Percentiles rank a stretch among this genome's conserved stretches.
phyloP scores from a whole-genome alignment of 345 rosid species.

The Rhizophora mangle region DNA sequence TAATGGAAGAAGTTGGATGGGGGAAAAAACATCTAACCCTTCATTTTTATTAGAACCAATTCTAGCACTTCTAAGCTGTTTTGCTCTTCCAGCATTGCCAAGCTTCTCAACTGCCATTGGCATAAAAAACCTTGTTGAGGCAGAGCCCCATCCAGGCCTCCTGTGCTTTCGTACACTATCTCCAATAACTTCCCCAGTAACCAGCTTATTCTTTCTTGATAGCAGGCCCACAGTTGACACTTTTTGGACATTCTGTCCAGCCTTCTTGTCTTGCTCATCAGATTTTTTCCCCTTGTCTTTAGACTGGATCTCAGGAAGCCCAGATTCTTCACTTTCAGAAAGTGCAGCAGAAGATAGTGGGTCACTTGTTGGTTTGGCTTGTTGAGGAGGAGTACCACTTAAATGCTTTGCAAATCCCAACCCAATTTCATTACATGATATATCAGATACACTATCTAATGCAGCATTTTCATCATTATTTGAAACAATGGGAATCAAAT shows the following conservation, averaged over 20 bases:
- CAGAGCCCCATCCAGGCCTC: constrained; percentile 64
- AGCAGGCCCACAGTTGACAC: constrained; percentile 47
- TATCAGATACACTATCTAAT: constrained; percentile 63
- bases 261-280: constrained; percentile 77
- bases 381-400: constrained; percentile 68
- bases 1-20: constrained; percentile 10
- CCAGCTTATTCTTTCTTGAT: constrained; percentile 74
- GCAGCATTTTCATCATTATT: constrained; percentile 60
- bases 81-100: constrained; percentile 70
- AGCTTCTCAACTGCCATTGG: constrained; percentile 57
- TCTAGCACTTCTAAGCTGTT: constrained; percentile 79
- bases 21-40: constrained; percentile 48
- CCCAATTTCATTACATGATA: constrained; percentile 58
- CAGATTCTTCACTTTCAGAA: constrained; percentile 95
- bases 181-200: constrained; percentile 60
- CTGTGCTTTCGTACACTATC: constrained; percentile 80
- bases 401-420: constrained; percentile 59
- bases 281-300: constrained; percentile 62
- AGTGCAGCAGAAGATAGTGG: constrained; percentile 57
- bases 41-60: constrained; percentile 64
- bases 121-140: constrained; percentile 59
- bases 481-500: constrained; percentile 64
- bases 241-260: constrained; percentile 59
- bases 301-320: constrained; percentile 64
- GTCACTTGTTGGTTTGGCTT: constrained; percentile 65